A percentile compares a stretch with the other conserved stretches of the same genome.
Conservation (phyloP, 352 stramenopile genomes). For the Pythium biforme region DNA sequence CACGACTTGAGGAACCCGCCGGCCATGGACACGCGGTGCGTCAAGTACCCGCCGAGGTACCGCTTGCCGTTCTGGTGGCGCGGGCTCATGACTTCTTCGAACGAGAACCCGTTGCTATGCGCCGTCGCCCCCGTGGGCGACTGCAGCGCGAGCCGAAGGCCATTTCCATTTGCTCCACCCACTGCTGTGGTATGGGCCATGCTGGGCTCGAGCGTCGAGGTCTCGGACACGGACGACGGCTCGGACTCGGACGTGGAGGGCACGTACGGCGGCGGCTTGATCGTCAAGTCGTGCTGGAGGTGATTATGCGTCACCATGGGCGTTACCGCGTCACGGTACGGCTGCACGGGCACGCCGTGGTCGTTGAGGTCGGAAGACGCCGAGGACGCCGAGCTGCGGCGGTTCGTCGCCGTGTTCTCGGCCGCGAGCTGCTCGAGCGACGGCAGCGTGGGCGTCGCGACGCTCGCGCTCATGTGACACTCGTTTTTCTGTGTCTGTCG, state of each 20-base stretch:
- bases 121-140: constrained; percentile 18
- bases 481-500: neutral
- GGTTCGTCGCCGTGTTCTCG: constrained; percentile 16
- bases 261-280: constrained; percentile 13
- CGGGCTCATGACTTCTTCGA: constrained; percentile 54
- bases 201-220: constrained; percentile 6
- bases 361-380: constrained; percentile 27
- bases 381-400: constrained; percentile 29
- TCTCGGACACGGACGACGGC: constrained; percentile 12
- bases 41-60: constrained; percentile 56
- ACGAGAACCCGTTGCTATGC: constrained; percentile 32
- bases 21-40: constrained; percentile 52
- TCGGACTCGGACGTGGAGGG: constrained; percentile 14
- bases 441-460: neutral
- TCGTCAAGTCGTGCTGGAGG: constrained; percentile 1
- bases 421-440: constrained; percentile 13
- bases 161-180: neutral
- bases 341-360: constrained; percentile 28
- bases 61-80: constrained; percentile 52
- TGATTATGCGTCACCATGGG: neutral
- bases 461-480: constrained; percentile 7
- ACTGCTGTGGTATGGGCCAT: neutral
- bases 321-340: constrained; percentile 3
- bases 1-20: constrained; percentile 66
- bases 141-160: constrained; percentile 19